Conservation (phyloP, 108 stramenopile genomes). For the Cylindrotheca fusiformis region DNA sequence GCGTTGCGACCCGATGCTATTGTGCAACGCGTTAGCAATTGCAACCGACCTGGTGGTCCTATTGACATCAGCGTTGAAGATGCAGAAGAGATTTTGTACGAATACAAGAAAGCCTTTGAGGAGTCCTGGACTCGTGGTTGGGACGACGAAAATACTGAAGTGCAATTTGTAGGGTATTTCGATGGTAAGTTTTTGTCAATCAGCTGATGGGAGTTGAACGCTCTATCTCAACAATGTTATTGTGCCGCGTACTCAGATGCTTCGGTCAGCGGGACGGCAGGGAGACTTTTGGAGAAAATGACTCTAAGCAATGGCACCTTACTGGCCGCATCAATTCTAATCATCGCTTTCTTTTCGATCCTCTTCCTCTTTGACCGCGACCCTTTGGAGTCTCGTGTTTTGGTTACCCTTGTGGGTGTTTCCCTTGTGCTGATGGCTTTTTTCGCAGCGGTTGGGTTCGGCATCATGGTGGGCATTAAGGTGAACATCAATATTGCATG, state of each 20-base stretch:
- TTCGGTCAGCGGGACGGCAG: constrained; percentile 41
- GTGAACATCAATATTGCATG: constrained; percentile 42
- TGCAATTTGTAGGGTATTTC: constrained; percentile 37
- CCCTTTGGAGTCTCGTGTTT: constrained; percentile 35
- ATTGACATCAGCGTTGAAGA: constrained; percentile 37
- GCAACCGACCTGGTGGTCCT: constrained; percentile 36
- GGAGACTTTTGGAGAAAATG: constrained; percentile 35
- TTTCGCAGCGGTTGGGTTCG: constrained; percentile 43
- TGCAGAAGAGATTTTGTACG: constrained; percentile 36
- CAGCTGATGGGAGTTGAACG: not conserved
- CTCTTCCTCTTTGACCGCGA: constrained; percentile 30
- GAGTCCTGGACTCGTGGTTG: constrained; percentile 36
- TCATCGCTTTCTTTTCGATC: constrained; percentile 39
- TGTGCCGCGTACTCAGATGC: constrained; percentile 4
- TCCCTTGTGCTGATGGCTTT: constrained; percentile 35
- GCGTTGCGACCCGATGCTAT: constrained; percentile 24
- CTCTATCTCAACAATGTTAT: not conserved
- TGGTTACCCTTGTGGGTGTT: constrained; percentile 36
- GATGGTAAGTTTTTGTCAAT: constrained; percentile 24
- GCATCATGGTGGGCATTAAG: constrained; percentile 35
- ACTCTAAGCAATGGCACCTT: constrained; percentile 31
- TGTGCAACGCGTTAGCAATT: constrained; percentile 38
- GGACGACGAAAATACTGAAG: constrained; percentile 32
- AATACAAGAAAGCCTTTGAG: constrained; percentile 38
- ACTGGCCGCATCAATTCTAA: constrained; percentile 29